Evolutionary conservation across 805 yeast species (phyloP), one percentile per base, ranked within the genome.

Genomic region (Starmerella kuoi): DNA sequence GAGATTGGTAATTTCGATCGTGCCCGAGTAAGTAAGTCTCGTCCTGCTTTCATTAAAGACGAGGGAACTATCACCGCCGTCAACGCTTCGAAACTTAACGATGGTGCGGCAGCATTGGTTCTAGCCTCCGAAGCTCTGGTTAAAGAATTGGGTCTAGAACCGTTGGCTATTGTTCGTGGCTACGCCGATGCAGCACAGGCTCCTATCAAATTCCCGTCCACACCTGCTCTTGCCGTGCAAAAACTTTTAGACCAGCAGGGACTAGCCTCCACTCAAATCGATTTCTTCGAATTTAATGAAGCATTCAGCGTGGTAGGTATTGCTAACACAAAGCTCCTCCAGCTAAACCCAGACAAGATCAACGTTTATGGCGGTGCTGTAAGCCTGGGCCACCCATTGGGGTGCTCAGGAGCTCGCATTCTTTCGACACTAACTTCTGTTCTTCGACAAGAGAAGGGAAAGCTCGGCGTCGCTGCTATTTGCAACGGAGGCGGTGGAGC

Each of bases 401-500:
- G 96, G 46, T 81, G 94, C 66, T 83, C 95, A 12, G 96, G 96
- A 65, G 95, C 95, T 28, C 79, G 96, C 68, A 74, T 91, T 57
- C 74, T 91, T 42, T 87, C 84, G 51, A 91, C 98, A 20, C 72
- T 91, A 62, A 59, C 77, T 45, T 74, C 84, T 38, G 85, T 87
- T 14, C 73, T 91, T 59, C 52, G 65, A 30, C 95, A 88, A 68
- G 97, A 91, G 69, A 66, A 65, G 42, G 93, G 88, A 54, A 84
- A 79, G 67, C 64, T 78, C 52, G 99, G 99, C 62, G 84, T 77
- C 53, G 96, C 95, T 56, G 96, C 85, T 62, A 82, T 91, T 60
- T 91, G 98, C 73, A 91, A 91, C 64, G 98, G 99, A 70, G 99
- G 99, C 58, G 99, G 99, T 62, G 99, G 98, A 61, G 97, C 96